Evolutionary conservation across 129 eudicot species (phyloP).

Genomic region (Centella asiatica): DNA sequence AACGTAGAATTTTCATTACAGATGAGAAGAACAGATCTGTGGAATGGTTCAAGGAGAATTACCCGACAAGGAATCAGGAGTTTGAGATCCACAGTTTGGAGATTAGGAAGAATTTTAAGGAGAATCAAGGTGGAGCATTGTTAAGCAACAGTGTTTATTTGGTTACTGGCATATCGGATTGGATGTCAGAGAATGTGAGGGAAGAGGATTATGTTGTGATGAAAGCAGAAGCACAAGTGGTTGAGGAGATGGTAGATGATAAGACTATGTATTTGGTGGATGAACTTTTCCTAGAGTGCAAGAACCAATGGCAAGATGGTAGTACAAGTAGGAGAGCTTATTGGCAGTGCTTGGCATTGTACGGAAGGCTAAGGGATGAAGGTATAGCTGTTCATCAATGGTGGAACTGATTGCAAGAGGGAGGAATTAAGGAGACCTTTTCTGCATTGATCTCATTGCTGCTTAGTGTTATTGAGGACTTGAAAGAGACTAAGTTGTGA

Average conservation of each 20-base stretch:
- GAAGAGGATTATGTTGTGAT: constrained; percentile 64
- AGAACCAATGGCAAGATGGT: constrained; percentile 28
- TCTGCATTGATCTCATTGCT: too few relatives aligned
- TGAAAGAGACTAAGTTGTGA: too few relatives aligned
- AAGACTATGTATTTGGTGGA: constrained; percentile 46
- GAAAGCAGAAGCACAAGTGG: constrained; percentile 79
- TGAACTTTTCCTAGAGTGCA: constrained; percentile 61
- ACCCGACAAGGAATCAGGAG: constrained; percentile 24
- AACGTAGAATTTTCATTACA: constrained; percentile 26
- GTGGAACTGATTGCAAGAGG: constrained; percentile 20
- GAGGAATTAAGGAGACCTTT: too few relatives aligned
- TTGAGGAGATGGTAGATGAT: constrained; percentile 45
- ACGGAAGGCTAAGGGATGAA: constrained; percentile 33
- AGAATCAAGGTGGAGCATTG: background rate
- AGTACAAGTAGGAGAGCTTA: constrained; percentile 26
- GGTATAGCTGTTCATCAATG: constrained; percentile 53
- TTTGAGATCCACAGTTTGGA: constrained; percentile 45
- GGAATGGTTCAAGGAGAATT: constrained; percentile 34
- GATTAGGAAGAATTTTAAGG: constrained; percentile 6
- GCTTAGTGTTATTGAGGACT: too few relatives aligned
- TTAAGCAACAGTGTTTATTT: background rate
- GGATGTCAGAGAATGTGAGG: constrained; percentile 53
- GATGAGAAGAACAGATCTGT: constrained; percentile 18
- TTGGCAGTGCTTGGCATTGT: constrained; percentile 41
- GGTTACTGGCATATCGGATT: constrained; percentile 36